A percentile compares a stretch with the other conserved stretches of the same genome.
These are phyloP conservation scores for Fusarium floridanum DNA, from an alignment of 2,329 filamentous ascomycete genomes.

Conservation along the genomic window DNA sequence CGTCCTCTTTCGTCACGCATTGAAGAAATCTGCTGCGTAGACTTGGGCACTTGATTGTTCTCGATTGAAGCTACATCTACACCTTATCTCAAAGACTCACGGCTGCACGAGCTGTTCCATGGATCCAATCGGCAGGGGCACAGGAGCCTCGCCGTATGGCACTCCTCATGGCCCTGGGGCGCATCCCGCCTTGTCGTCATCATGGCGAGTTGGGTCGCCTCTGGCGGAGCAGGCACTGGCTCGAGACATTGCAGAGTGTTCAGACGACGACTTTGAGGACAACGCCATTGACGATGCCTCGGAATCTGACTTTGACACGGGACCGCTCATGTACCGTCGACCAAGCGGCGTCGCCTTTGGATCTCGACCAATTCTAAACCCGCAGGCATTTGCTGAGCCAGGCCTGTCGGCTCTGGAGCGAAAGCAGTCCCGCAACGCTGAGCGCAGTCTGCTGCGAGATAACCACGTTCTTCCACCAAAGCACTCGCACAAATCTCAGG, in stretches of 20 bases:
- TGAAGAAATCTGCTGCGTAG: constrained; percentile 22
- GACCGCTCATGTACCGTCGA: constrained; percentile 75
- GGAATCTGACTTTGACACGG: constrained; percentile 54
- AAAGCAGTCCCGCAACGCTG: constrained; percentile 68
- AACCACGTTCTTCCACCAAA: constrained; percentile 76
- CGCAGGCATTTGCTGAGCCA: constrained; percentile 61
- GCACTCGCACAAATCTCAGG: constrained; percentile 55
- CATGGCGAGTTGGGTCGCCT: constrained; percentile 72
- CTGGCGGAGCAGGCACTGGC: constrained; percentile 75
- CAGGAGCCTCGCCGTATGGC: constrained; percentile 39
- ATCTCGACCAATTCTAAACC: constrained; percentile 76
- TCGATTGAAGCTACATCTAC: constrained; percentile 15
- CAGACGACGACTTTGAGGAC: constrained; percentile 64
- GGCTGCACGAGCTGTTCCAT: constrained; percentile 13
- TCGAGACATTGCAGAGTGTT: constrained; percentile 74
- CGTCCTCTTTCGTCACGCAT: constrained; percentile 21
- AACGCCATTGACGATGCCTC: constrained; percentile 48
- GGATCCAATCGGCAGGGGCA: constrained; percentile 39
- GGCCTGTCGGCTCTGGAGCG: constrained; percentile 67
- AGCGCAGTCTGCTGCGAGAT: constrained; percentile 72
- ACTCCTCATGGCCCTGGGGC: constrained; percentile 37
- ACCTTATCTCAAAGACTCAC: constrained; percentile 12
- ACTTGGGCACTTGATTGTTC: constrained; percentile 15
- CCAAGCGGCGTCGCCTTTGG: constrained; percentile 83
- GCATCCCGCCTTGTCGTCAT: constrained; percentile 53